phyloP scores from a whole-genome alignment of 2,329 filamentous ascomycete species.

The Colletotrichum spaethianum region DNA sequence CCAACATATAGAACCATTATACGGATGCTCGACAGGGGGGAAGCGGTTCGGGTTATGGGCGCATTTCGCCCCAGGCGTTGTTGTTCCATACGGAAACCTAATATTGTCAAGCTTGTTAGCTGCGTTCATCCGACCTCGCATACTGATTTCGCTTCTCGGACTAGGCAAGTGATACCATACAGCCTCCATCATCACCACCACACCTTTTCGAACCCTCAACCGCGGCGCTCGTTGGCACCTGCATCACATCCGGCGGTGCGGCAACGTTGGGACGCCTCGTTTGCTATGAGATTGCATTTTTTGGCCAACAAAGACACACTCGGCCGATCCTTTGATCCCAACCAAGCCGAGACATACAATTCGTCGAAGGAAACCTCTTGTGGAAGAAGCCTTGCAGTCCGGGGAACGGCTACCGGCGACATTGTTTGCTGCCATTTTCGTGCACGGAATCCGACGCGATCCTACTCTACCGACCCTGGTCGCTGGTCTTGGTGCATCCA shows the following conservation, averaged over 20 bases:
- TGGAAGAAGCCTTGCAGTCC: background rate
- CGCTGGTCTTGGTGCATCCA: conserved; percentile 16
- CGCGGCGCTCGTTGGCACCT: background rate
- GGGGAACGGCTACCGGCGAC: background rate
- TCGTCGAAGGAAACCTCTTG: background rate
- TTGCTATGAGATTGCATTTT: conserved; percentile 6
- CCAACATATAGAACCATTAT: background rate
- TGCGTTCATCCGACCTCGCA: background rate
- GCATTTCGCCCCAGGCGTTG: background rate
- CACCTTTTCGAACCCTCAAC: background rate
- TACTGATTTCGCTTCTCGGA: background rate
- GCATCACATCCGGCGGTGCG: background rate
- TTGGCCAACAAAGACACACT: background rate
- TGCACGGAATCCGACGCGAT: background rate
- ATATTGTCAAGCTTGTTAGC: background rate
- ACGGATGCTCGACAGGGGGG: background rate
- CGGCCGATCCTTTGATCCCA: background rate
- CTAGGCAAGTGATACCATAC: background rate
- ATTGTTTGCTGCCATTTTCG: background rate
- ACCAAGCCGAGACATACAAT: background rate
- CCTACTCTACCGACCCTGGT: conserved; percentile 7
- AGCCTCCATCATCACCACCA: background rate
- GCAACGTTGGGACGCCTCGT: background rate
- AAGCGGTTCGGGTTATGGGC: background rate
- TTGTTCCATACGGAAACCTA: background rate